Evolutionary conservation across 176 grass and related monocot species (phyloP).

Genomic region (Zea mays): Zm-B73-REFERENCE-NAM-5.0 NC_050101.1:175332501-175333000

Average conservation of each 20-base stretch:
- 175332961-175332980: constrained; percentile 85
- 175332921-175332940: constrained; percentile 43
- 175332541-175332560: background rate
- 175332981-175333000: constrained; percentile 73
- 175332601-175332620: background rate
- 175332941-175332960: constrained; percentile 45
- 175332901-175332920: constrained; percentile 67
- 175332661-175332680: constrained; percentile 77
- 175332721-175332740: constrained; percentile 80
- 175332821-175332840: constrained; percentile 52
- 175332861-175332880: constrained; percentile 86
- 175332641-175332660: constrained; percentile 2
- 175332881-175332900: constrained; percentile 94
- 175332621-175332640: background rate
- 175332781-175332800: constrained; percentile 37
- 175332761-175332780: constrained; percentile 32
- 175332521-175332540: background rate
- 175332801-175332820: constrained; percentile 56
- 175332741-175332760: constrained; percentile 71
- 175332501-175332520: no score
- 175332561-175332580: constrained; percentile 5
- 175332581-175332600: constrained; percentile 8
- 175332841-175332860: constrained; percentile 76
- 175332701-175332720: constrained; percentile 71
- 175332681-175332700: constrained; percentile 86